Percentiles rank a stretch among this genome's conserved stretches.
These are phyloP conservation scores for Calonectria hawksworthii DNA, from an alignment of 2,329 filamentous ascomycete species.

Conservation along the genomic window DNA sequence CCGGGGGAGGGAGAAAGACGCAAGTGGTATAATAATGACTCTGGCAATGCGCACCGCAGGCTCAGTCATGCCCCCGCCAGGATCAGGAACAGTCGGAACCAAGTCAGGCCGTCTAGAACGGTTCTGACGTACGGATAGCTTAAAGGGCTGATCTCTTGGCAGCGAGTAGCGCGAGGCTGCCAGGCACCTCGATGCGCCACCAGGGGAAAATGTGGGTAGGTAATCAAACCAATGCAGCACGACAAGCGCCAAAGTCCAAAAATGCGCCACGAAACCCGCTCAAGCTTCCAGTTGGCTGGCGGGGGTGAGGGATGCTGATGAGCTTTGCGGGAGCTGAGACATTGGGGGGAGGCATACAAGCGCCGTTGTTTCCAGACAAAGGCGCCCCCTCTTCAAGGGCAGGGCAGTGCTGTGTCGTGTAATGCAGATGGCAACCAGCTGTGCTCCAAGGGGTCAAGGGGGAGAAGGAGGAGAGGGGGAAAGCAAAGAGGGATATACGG, in stretches of 20 bases:
- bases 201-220: conserved; percentile 46
- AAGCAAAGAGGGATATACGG: background rate
- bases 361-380: conserved; percentile 21
- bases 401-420: conserved; percentile 2
- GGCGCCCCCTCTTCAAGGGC: background rate
- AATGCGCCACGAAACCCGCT: conserved; percentile 19
- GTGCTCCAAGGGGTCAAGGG: background rate
- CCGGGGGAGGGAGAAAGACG: background rate
- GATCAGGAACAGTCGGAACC: conserved; percentile 44
- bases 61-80: conserved; percentile 28
- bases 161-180: conserved; percentile 39
- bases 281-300: conserved; percentile 26
- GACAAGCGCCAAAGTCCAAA: conserved; percentile 18
- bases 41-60: conserved; percentile 17
- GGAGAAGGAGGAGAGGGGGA: background rate
- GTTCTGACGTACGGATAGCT: conserved; percentile 41
- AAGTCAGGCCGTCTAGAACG: conserved; percentile 36
- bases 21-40: conserved; percentile 25
- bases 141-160: conserved; percentile 38
- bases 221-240: conserved; percentile 44
- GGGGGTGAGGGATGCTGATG: conserved; percentile 22
- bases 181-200: conserved; percentile 41
- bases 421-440: background rate
- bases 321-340: conserved; percentile 29
- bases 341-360: conserved; percentile 18